Percentiles rank a stretch among this genome's conserved stretches.
Evolutionary conservation across 345 rosid species (phyloP).

Genomic region (Barbarea vulgaris): DNA sequence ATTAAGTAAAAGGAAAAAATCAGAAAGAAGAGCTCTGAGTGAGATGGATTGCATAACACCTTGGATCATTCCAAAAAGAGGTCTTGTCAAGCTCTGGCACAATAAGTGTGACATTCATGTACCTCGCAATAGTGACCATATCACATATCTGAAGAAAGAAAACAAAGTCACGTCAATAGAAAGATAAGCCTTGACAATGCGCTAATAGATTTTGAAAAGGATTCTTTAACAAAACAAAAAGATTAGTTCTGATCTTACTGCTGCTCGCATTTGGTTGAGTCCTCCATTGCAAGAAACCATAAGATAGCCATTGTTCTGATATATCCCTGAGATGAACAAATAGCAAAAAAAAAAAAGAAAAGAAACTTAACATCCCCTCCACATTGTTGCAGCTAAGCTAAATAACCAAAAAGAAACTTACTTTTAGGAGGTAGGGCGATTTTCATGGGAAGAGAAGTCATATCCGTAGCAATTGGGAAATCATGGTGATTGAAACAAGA

Average conservation of each 20-base stretch:
- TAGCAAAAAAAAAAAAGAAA: conserved; percentile 5
- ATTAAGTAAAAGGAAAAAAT: not conserved
- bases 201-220: not conserved
- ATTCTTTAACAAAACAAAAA: not conserved
- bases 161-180: conserved; percentile 6
- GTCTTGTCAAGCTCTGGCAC: conserved; percentile 88
- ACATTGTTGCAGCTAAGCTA: conserved; percentile 7
- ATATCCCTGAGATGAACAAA: conserved; percentile 60
- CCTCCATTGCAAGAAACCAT: conserved; percentile 96
- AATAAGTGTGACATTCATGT: conserved; percentile 82
- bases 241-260: conserved; percentile 46
- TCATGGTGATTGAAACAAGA: conserved; percentile 61
- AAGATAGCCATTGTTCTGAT: conserved; percentile 92
- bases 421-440: conserved; percentile 78
- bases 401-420: conserved; percentile 39
- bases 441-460: conserved; percentile 49
- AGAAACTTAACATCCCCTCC: not conserved
- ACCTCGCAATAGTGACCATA: conserved; percentile 87
- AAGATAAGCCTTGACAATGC: not conserved
- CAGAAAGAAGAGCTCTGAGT: not conserved
- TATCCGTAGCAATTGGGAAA: conserved; percentile 43
- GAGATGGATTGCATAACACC: conserved; percentile 41
- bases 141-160: conserved; percentile 67
- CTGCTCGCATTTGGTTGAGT: conserved; percentile 94
- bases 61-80: conserved; percentile 92